phyloP scores from a whole-genome alignment of 2,329 filamentous ascomycete genomes.

The Ascochyta viciae-villosae region DNA sequence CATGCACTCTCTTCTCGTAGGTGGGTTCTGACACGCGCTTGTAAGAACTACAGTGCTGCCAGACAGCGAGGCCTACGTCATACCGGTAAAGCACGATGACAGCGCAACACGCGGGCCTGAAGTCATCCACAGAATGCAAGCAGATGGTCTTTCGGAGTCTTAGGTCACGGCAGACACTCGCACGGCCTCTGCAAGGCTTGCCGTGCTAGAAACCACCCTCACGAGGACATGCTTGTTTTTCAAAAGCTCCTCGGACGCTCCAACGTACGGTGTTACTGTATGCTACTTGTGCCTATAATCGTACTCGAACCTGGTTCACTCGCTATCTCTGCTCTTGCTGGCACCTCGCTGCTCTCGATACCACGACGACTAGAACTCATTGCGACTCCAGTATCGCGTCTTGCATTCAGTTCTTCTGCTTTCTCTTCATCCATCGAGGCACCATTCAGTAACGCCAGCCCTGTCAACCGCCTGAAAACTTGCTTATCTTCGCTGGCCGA shows the following conservation, averaged over 20 bases:
- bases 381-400: conserved; percentile 19
- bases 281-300: not conserved
- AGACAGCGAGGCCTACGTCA: conserved; percentile 23
- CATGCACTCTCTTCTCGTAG: not conserved
- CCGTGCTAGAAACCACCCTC: no score
- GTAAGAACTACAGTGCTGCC: conserved; percentile 10
- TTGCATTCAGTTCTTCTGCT: conserved; percentile 3
- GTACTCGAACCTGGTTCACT: not conserved
- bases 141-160: not conserved
- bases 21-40: conserved; percentile 15
- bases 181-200: not conserved
- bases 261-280: not conserved
- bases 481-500: conserved; percentile 25
- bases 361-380: not conserved
- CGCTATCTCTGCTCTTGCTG: not conserved
- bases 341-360: not conserved
- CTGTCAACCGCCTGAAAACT: conserved; percentile 23
- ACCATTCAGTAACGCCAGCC: conserved; percentile 14
- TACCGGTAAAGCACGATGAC: conserved; percentile 10
- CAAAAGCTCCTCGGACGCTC: not conserved
- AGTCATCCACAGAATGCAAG: not conserved
- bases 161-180: not conserved
- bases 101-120: conserved; percentile 4
- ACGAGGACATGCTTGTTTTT: no score
- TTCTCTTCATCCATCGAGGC: conserved; percentile 15